Evolutionary conservation across 768 basidiomycete species (phyloP).

Genomic region (Boletus bicolor): DNA sequence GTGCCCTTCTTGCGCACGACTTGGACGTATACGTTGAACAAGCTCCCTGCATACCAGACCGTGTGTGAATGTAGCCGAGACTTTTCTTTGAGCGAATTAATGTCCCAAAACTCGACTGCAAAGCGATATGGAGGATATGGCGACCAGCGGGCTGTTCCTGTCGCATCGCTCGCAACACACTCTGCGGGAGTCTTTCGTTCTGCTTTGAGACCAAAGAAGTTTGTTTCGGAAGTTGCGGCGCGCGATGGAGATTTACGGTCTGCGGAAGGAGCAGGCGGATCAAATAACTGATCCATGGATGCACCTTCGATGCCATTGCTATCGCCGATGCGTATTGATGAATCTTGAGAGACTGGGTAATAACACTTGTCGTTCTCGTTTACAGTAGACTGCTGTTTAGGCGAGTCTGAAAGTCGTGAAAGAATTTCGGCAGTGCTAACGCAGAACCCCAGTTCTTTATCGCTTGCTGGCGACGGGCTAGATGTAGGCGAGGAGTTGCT

Average conservation of each 20-base stretch:
- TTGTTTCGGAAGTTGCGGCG: conserved; percentile 41
- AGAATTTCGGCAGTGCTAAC: conserved; percentile 51
- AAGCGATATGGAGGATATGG: conserved; percentile 81
- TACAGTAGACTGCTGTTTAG: conserved; percentile 6
- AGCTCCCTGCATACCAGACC: conserved; percentile 84
- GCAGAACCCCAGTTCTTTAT: conserved; percentile 71
- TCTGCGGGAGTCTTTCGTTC: conserved; percentile 40
- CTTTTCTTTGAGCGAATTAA: conserved; percentile 80
- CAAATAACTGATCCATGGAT: conserved; percentile 73
- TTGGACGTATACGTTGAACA: conserved; percentile 89
- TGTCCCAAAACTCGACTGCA: conserved; percentile 87
- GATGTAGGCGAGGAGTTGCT: conserved; percentile 31
- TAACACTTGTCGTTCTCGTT: conserved; percentile 39
- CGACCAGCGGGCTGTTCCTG: conserved; percentile 56
- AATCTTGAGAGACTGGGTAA: conserved; percentile 65
- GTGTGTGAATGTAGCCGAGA: conserved; percentile 79
- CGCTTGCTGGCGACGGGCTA: conserved; percentile 33
- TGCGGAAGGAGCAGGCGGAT: conserved; percentile 27
- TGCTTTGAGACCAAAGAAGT: conserved; percentile 62
- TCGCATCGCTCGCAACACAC: conserved; percentile 42
- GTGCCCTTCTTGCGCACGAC: conserved; percentile 76
- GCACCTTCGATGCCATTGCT: conserved; percentile 48
- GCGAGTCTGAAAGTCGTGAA: conserved; percentile 26
- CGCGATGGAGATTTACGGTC: conserved; percentile 28
- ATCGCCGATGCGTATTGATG: conserved; percentile 74